These are phyloP conservation scores for Trichoderma asperellum DNA, from an alignment of 2,329 filamentous ascomycete species.

Conservation along the genomic window DNA sequence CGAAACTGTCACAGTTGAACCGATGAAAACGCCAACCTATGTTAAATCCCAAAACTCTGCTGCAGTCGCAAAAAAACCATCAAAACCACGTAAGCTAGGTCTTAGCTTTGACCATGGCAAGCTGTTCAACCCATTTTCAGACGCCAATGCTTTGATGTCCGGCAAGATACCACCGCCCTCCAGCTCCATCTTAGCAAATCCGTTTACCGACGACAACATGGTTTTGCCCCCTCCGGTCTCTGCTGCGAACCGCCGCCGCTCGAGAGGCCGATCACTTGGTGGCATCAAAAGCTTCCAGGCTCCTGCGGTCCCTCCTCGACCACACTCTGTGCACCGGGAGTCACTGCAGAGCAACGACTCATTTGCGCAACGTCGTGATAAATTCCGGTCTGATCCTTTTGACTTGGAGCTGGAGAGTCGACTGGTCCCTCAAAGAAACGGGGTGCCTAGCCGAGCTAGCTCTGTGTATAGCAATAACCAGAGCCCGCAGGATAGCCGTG, in stretches of 20 bases:
- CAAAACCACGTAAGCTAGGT: slow-evolving; percentile 44
- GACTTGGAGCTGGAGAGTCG: slow-evolving; percentile 57
- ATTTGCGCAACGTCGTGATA: slow-evolving; percentile 54
- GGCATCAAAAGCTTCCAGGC: slow-evolving; percentile 36
- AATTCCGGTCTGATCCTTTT: slow-evolving; percentile 67
- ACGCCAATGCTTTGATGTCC: slow-evolving; percentile 44
- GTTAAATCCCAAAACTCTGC: background rate
- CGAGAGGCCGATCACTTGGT: slow-evolving; percentile 52
- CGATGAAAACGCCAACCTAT: slow-evolving; percentile 36
- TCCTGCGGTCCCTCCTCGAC: slow-evolving; percentile 44
- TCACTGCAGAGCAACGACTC: slow-evolving; percentile 46
- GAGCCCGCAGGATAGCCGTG: background rate
- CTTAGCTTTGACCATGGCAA: slow-evolving; percentile 42
- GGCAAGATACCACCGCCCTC: background rate
- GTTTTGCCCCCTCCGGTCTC: slow-evolving; percentile 37
- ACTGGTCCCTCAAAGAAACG: slow-evolving; percentile 31
- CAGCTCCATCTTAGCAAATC: slow-evolving; percentile 38
- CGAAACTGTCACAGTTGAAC: slow-evolving; percentile 47
- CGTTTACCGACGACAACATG: slow-evolving; percentile 56
- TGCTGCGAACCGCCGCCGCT: slow-evolving; percentile 48
- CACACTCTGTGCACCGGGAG: slow-evolving; percentile 44
- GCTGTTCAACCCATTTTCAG: slow-evolving; percentile 52
- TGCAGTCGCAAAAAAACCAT: slow-evolving; percentile 36
- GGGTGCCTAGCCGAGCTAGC: slow-evolving; percentile 29
- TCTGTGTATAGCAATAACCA: slow-evolving; percentile 54